A percentile compares a stretch with the other conserved stretches of the same genome.
phyloP scores from a whole-genome alignment of 2,329 filamentous ascomycete species.

The Calonectria hongkongensis region DNA sequence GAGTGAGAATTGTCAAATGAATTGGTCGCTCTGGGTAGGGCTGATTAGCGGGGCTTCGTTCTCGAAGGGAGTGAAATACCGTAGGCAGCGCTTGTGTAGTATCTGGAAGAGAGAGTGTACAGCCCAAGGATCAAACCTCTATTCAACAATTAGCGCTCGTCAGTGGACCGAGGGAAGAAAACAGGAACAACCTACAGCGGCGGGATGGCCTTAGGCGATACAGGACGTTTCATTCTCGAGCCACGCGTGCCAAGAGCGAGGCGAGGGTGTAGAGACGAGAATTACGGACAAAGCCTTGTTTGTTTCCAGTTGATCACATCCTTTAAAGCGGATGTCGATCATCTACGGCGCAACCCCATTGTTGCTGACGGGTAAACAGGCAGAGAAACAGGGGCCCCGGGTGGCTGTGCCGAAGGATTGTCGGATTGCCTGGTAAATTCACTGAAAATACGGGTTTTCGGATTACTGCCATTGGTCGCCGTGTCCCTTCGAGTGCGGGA shows the following conservation, averaged over 20 bases:
- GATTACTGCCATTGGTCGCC: not conserved
- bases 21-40: constrained; percentile 57
- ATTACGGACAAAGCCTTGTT: not conserved
- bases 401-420: constrained; percentile 4
- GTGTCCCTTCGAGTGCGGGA: not conserved
- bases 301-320: not conserved
- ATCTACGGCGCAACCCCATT: not conserved
- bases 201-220: constrained; percentile 25
- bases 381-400: constrained; percentile 1
- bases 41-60: constrained; percentile 8
- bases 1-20: constrained; percentile 58
- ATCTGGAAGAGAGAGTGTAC: constrained; percentile 57
- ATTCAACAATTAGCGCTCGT: constrained; percentile 4
- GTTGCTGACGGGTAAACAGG: not conserved
- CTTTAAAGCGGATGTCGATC: not conserved
- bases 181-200: constrained; percentile 22
- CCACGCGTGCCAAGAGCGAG: constrained; percentile 8
- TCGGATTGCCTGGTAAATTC: not conserved
- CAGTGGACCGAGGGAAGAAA: not conserved
- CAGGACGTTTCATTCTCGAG: constrained; percentile 21
- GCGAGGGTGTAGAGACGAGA: constrained; percentile 2
- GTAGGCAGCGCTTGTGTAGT: constrained; percentile 60
- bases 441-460: constrained; percentile 2
- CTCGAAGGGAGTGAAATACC: constrained; percentile 52
- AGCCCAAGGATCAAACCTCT: constrained; percentile 58